A percentile compares a stretch with the other conserved stretches of the same genome.
These are phyloP conservation scores for Alternaria consortialis DNA, from an alignment of 2,329 filamentous ascomycete species.

Conservation along the genomic window DNA sequence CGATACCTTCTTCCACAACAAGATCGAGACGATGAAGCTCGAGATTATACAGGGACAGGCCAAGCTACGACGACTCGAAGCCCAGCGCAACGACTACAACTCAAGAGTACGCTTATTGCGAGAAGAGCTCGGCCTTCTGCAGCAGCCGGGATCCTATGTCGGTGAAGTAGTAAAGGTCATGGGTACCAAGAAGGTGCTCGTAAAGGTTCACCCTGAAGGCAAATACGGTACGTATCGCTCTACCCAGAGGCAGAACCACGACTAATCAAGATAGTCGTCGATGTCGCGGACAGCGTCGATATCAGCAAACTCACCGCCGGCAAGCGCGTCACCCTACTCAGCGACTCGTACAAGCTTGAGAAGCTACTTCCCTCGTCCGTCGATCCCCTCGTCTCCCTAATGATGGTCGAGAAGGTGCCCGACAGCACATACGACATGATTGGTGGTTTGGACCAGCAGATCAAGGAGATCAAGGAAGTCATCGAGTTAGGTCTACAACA, in stretches of 20 bases:
- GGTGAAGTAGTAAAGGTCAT: constrained; percentile 99
- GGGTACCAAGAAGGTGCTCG: constrained; percentile 98
- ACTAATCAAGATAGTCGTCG: constrained; percentile 73
- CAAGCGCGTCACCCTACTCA: constrained; percentile 95
- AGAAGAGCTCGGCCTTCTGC: constrained; percentile 93
- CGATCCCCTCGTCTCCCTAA: constrained; percentile 96
- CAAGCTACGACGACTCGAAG: constrained; percentile 91
- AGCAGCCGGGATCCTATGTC: constrained; percentile 97
- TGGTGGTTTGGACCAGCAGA: constrained; percentile 96
- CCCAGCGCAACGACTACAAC: constrained; percentile 99
- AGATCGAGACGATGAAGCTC: constrained; percentile 99
- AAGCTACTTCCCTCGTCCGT: constrained; percentile 98
- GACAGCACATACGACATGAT: constrained; percentile 99
- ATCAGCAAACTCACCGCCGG: constrained; percentile 94
- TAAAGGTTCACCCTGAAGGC: constrained; percentile 98
- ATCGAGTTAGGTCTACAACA: constrained; percentile 99
- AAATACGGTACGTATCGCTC: constrained; percentile 84
- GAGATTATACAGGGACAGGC: constrained; percentile 99
- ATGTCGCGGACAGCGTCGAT: constrained; percentile 93
- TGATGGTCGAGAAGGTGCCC: constrained; percentile 99
- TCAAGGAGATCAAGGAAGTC: constrained; percentile 99
- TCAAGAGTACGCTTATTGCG: constrained; percentile 92
- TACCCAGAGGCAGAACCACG: background rate
- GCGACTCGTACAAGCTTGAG: constrained; percentile 97
- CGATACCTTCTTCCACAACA: constrained; percentile 99